Conservation (phyloP, 228 moss, liverwort and hornwort genomes). For the Sphagnum magellanicum region DNA sequence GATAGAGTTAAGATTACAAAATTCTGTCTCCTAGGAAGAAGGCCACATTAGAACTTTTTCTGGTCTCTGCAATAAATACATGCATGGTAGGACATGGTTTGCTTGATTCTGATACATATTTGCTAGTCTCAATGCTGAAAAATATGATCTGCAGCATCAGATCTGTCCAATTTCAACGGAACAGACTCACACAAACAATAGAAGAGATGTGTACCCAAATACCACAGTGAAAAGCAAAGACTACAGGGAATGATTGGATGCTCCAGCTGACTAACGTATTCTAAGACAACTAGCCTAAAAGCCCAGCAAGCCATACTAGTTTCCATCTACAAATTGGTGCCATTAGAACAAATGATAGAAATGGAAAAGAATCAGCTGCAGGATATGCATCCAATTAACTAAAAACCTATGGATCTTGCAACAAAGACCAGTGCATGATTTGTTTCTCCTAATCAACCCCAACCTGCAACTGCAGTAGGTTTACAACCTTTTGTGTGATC, state of each 20-base stretch:
- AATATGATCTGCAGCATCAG: neutral
- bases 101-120: neutral
- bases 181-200: neutral
- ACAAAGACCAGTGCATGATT: constrained; percentile 2
- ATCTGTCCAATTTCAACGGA: no score
- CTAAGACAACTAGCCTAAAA: neutral
- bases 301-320: neutral
- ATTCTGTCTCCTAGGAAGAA: no score
- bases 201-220: neutral
- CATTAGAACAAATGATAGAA: constrained; percentile 3
- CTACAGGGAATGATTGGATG: neutral
- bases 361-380: neutral
- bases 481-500: constrained; percentile 28
- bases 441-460: constrained; percentile 8
- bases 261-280: neutral
- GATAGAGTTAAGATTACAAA: no score
- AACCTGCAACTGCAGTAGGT: constrained; percentile 11
- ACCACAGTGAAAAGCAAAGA: neutral
- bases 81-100: neutral
- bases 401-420: constrained; percentile 3
- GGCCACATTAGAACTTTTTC: no score
- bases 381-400: constrained; percentile 1
- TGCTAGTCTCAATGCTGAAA: neutral
- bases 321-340: constrained; percentile 7
- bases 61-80: neutral